Evolutionary conservation across 345 rosid genomes (phyloP), one percentile per base, ranked within the genome.

Genomic region (Psidium friedrichsthalianum): DNA sequence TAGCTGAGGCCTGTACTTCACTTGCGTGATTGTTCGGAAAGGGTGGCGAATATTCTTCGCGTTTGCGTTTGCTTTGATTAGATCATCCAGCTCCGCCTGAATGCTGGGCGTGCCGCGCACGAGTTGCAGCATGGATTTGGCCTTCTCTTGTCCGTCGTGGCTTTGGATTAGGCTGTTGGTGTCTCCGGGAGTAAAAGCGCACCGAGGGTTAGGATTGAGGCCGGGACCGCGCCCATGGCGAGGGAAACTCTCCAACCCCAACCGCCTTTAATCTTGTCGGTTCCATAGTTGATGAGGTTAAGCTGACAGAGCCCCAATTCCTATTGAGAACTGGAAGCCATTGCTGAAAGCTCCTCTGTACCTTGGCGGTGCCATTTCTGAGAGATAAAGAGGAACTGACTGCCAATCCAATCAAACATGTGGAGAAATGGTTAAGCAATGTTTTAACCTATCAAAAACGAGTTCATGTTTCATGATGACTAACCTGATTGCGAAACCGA

Each of bases 401-500:
- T 93, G 89, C 85, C 86, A 5, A 21, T 42, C 85, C 51, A 47
- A n/a, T 74, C 54, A 49, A 54, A 32, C 82, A 51, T 32, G 22
- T 4, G 16, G 27, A n/a, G 54, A 40, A 49, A 61, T 32, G n/a
- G 51, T 83, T n/a, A 42, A 36, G 74, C 20, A 56, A 44, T 22
- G 52, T 56, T 16, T 52, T 9, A 29, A 55, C 61, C 49, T 8
- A 13, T 83, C 84, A 56, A 10, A 56, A 55, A 27, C 74, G 53
- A 83, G 21, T 29, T 36, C 58, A 56, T 36, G 56, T 25, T 5
- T 13, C 52, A 14, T 5, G 27, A 82, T 40, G 32, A 57, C 29
- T 64, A 94, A 94, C 98, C 97, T 96, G 96, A 86, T 96, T 96
- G 95, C 91, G 40, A 95, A 95, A 51, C 98, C 97, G 10, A 95